These are phyloP conservation scores for Aotearoamyces nothofagi DNA, from an alignment of 2,329 filamentous ascomycete genomes.

Conservation along the genomic window DNA sequence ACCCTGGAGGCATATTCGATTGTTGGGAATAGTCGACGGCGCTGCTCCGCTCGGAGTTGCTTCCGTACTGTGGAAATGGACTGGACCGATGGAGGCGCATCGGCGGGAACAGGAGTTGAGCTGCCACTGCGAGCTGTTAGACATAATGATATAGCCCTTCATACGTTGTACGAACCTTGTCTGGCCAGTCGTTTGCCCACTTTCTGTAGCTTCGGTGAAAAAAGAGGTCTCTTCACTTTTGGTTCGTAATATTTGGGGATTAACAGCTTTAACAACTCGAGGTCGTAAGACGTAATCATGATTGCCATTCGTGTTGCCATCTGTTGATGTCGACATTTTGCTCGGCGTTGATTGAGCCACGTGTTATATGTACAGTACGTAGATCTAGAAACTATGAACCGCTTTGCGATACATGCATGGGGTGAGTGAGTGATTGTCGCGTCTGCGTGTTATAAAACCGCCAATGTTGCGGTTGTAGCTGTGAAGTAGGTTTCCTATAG, in stretches of 20 bases:
- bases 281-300: constrained; percentile 19
- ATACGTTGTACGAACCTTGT: constrained; percentile 12
- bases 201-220: constrained; percentile 6
- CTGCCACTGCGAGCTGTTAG: constrained; percentile 41
- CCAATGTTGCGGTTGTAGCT: too few relatives aligned
- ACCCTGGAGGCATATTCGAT: constrained; percentile 83
- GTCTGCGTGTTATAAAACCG: too few relatives aligned
- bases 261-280: constrained; percentile 13
- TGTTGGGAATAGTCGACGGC: constrained; percentile 77
- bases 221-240: constrained; percentile 12
- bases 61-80: constrained; percentile 75
- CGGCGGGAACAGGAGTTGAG: constrained; percentile 70
- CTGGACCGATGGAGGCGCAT: constrained; percentile 85
- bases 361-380: too few relatives aligned
- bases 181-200: constrained; percentile 11
- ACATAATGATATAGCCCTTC: background rate
- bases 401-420: too few relatives aligned
- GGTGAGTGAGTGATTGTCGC: too few relatives aligned
- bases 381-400: too few relatives aligned
- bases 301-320: constrained; percentile 11
- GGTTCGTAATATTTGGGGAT: constrained; percentile 13
- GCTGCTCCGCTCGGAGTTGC: constrained; percentile 66
- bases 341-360: too few relatives aligned
- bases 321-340: constrained; percentile 17
- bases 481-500: too few relatives aligned